Base-by-base conservation (phyloP, 2,329 filamentous ascomycete species). In the Exophiala oligosperma region DNA sequence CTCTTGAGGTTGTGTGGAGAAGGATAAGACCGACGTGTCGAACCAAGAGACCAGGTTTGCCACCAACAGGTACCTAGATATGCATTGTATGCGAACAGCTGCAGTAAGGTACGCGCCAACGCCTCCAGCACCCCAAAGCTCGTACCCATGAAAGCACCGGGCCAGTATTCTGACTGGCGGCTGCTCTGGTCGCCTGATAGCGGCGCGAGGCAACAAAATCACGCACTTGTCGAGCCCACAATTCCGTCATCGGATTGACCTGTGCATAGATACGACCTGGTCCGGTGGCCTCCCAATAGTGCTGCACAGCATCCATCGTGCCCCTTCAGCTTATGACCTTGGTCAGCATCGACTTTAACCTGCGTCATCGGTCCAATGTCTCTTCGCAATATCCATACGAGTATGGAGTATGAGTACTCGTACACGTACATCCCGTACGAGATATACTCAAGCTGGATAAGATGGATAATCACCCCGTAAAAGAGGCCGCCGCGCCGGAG, bases 1-100 rank as follows among this genome's bases (percentile, higher is more conserved):
- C 44, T 48, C 23, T 50, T 37, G 28, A 43, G 37, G 49, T 28
- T n/a, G 76, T 76, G 49, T 56, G 54, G 50, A 52, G 59, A 56
- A 49, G 57, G 24, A 26, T 28, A 29, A 54, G 58, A 59, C 67
- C 64, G 61, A 28, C n/a, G 14, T n/a, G 29, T 44, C 32, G 23
- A 44, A 41, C 38, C 51, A 32, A 17, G 23, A 40, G 32, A 9
- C 12, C 48, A 50, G 35, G 35, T 43, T 29, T 17, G n/a, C 35
- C 49, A n/a, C 44, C 48, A 40, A 57, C 29, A 35, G 29, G 29
- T 35, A 35, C 29, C 29, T 11, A 35, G 29, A 8, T 9, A 35
- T 35, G 29, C 29, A 52, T 52, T 48, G 17, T 38, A 59, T 56
- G 32, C 40, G 52, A 59, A 56, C 41, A 56, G 48, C 23, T 59